Evolutionary conservation across 1,139 yeast species (phyloP).

Genomic region (Ashbya aceris): DNA sequence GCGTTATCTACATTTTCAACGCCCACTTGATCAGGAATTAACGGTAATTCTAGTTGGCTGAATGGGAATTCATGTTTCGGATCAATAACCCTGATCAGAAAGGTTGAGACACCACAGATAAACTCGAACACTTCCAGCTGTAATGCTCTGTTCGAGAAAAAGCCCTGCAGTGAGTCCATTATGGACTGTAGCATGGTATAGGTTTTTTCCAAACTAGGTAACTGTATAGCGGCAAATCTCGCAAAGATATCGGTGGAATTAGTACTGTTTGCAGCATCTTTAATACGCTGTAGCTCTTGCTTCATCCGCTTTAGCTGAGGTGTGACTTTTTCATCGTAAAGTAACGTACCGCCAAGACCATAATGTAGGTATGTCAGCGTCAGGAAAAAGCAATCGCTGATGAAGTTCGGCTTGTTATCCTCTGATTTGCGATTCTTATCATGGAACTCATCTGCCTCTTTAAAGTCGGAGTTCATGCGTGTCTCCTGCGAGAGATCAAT

Average conservation of each 20-base stretch:
- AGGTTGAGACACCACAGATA: slow-evolving; percentile 64
- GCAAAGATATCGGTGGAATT: slow-evolving; percentile 24
- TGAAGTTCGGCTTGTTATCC: slow-evolving; percentile 50
- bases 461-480: slow-evolving; percentile 64
- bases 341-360: slow-evolving; percentile 74
- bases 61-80: slow-evolving; percentile 59
- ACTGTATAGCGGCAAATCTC: slow-evolving; percentile 32
- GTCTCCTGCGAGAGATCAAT: slow-evolving; percentile 74
- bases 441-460: slow-evolving; percentile 56
- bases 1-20: slow-evolving; percentile 61
- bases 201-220: slow-evolving; percentile 40
- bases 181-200: slow-evolving; percentile 36
- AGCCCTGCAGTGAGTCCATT: slow-evolving; percentile 48
- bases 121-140: slow-evolving; percentile 69
- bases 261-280: slow-evolving; percentile 21
- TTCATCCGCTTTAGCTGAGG: slow-evolving; percentile 32
- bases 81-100: slow-evolving; percentile 62
- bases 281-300: slow-evolving; percentile 37
- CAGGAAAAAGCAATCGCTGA: slow-evolving; percentile 78
- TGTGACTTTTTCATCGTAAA: slow-evolving; percentile 48
- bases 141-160: slow-evolving; percentile 45
- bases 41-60: slow-evolving; percentile 49
- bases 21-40: slow-evolving; percentile 43
- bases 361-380: slow-evolving; percentile 75
- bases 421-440: slow-evolving; percentile 30